Percentiles rank a stretch among this genome's conserved stretches.
These are phyloP conservation scores for Zygotorulaspora danielsina DNA, from an alignment of 805 yeast genomes.

Conservation along the genomic window DNA sequence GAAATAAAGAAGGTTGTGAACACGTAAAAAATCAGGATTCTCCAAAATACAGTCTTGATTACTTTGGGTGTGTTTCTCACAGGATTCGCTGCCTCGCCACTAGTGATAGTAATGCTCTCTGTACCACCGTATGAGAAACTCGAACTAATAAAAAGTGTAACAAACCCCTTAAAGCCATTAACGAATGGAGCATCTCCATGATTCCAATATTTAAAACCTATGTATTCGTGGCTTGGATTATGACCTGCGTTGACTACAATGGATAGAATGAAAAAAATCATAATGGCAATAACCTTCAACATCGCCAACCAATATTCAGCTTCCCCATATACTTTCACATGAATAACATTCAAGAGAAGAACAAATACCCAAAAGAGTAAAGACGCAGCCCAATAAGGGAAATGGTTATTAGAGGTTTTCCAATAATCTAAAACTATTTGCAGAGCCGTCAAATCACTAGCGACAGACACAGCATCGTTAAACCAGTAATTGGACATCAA, in stretches of 20 bases:
- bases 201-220: slow-evolving; percentile 56
- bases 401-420: slow-evolving; percentile 33
- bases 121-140: slow-evolving; percentile 51
- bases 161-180: slow-evolving; percentile 50
- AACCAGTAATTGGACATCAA: slow-evolving; percentile 68
- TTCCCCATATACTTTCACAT: slow-evolving; percentile 57
- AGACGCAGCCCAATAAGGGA: slow-evolving; percentile 49
- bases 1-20: slow-evolving; percentile 55
- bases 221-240: slow-evolving; percentile 47
- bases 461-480: slow-evolving; percentile 60
- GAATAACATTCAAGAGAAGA: slow-evolving; percentile 43
- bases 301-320: slow-evolving; percentile 58
- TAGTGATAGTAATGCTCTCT: slow-evolving; percentile 45
- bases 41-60: slow-evolving; percentile 52
- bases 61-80: slow-evolving; percentile 56
- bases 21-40: slow-evolving; percentile 56
- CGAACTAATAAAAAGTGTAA: slow-evolving; percentile 47
- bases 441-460: slow-evolving; percentile 60
- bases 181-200: slow-evolving; percentile 52
- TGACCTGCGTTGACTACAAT: slow-evolving; percentile 58
- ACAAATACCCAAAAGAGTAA: slow-evolving; percentile 52
- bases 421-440: slow-evolving; percentile 52
- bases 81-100: slow-evolving; percentile 57
- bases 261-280: slow-evolving; percentile 53
- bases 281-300: slow-evolving; percentile 52